These are phyloP conservation scores for Phytophthora nicotianae DNA, from an alignment of 352 stramenopile species.

Conservation along the genomic window DNA sequence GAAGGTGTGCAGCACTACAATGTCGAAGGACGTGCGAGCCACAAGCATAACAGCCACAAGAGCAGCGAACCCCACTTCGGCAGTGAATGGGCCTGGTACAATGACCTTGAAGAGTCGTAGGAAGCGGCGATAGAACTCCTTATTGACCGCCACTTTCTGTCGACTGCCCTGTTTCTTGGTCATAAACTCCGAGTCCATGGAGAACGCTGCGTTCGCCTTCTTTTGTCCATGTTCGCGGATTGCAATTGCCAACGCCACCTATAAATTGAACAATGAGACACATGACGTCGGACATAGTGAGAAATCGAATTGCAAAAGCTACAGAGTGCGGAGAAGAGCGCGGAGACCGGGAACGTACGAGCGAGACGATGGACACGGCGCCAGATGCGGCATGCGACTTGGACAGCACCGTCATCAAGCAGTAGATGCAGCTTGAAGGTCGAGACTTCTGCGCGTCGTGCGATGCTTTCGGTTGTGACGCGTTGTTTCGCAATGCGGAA, in stretches of 20 bases:
- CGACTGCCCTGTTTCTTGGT: conserved; percentile 74
- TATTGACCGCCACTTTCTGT: conserved; percentile 74
- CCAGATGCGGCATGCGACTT: conserved; percentile 55
- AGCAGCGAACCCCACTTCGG: conserved; percentile 70
- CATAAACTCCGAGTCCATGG: conserved; percentile 72
- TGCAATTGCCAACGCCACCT: conserved; percentile 64
- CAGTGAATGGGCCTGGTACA: conserved; percentile 68
- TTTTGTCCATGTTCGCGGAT: conserved; percentile 73
- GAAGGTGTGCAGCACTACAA: conserved; percentile 76
- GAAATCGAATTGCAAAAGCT: not conserved
- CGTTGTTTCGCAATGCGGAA: conserved; percentile 1
- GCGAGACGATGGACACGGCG: conserved; percentile 42
- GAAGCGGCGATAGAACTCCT: conserved; percentile 71
- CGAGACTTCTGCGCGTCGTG: not conserved
- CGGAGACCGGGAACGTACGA: conserved; percentile 37
- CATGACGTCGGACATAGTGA: conserved; percentile 16
- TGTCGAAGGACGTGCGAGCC: conserved; percentile 79
- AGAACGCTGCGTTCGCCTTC: conserved; percentile 50
- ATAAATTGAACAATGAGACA: conserved; percentile 9
- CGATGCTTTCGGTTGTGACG: conserved; percentile 35
- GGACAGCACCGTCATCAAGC: conserved; percentile 60
- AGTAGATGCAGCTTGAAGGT: not conserved
- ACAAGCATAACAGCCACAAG: conserved; percentile 67
- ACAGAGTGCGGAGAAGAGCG: not conserved
- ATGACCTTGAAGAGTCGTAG: conserved; percentile 75